Percentiles rank a stretch among this genome's conserved stretches.
These are phyloP conservation scores for Pascua sp. DNA, from an alignment of 1,284 basidiomycete species.

Conservation along the genomic window DNA sequence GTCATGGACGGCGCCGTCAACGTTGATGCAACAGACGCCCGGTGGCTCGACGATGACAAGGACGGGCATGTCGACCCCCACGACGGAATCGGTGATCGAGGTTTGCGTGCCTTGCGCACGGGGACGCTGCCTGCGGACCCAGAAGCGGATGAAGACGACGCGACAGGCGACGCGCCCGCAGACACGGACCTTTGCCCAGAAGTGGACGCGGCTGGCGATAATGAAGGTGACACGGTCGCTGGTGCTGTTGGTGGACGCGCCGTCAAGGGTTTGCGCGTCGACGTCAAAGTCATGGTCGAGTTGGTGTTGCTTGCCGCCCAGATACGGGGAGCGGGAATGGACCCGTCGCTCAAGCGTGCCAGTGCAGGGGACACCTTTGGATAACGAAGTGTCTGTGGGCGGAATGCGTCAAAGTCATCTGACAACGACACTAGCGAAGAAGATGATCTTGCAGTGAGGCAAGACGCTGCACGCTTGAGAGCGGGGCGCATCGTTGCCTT, in stretches of 20 bases:
- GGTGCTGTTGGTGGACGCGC: not conserved
- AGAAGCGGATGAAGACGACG: no score
- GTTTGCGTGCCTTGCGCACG: constrained; percentile 11
- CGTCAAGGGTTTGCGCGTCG: not conserved
- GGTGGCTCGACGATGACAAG: constrained; percentile 16
- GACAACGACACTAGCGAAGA: not conserved
- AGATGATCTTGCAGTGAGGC: no score
- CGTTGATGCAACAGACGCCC: constrained; percentile 20
- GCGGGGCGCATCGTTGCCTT: constrained; percentile 1
- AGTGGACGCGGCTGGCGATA: not conserved
- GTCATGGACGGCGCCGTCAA: constrained; percentile 21
- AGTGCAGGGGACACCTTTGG: constrained; percentile 23
- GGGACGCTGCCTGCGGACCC: not conserved
- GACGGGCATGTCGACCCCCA: constrained; percentile 22
- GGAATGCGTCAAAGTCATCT: constrained; percentile 19
- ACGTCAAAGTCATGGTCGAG: not conserved
- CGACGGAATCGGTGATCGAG: constrained; percentile 17
- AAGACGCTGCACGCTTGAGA: constrained; percentile 7
- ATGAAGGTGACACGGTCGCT: not conserved
- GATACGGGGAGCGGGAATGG: constrained; percentile 1
- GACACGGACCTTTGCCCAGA: not conserved
- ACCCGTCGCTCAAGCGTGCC: constrained; percentile 16
- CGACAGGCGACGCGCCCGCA: not conserved
- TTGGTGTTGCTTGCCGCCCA: not conserved
- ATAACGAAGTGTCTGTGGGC: constrained; percentile 21